These are phyloP conservation scores for Brachypodium distachyon DNA, from an alignment of 202 grass and related monocot species.

Conservation along the genomic window DNA sequence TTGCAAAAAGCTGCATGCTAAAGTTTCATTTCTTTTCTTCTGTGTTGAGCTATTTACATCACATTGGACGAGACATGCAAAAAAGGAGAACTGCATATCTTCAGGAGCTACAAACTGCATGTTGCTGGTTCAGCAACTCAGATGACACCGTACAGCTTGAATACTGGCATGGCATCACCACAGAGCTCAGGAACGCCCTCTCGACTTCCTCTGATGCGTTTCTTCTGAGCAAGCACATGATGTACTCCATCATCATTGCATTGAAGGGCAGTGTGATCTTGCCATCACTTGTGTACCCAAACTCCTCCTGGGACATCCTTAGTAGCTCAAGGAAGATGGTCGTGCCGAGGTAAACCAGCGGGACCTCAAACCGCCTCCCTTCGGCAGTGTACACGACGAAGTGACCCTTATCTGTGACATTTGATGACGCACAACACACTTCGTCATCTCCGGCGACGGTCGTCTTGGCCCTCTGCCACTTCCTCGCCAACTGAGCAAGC, in stretches of 20 bases:
- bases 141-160: not conserved
- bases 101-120: not conserved
- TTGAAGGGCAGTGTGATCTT: conserved; percentile 36
- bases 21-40: not conserved
- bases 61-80: no score
- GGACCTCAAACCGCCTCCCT: conserved; percentile 37
- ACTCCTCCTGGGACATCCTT: conserved; percentile 17
- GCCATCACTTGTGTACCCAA: conserved; percentile 28
- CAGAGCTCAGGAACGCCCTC: conserved; percentile 13
- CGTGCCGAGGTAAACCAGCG: conserved; percentile 24
- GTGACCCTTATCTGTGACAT: conserved; percentile 26
- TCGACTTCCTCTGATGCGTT: not conserved
- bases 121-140: not conserved
- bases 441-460: not conserved
- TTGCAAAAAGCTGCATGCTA: not conserved
- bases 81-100: not conserved
- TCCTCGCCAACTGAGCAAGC: conserved; percentile 40
- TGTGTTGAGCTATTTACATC: not conserved
- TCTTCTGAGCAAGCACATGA: conserved; percentile 25
- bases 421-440: not conserved
- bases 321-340: not conserved
- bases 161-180: not conserved
- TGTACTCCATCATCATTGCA: conserved; percentile 20
- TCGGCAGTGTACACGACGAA: conserved; percentile 27
- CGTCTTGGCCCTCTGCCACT: conserved; percentile 27